These are phyloP conservation scores for Blastobotrys serpentis DNA, from an alignment of 1,139 yeast genomes.

Conservation along the genomic window DNA sequence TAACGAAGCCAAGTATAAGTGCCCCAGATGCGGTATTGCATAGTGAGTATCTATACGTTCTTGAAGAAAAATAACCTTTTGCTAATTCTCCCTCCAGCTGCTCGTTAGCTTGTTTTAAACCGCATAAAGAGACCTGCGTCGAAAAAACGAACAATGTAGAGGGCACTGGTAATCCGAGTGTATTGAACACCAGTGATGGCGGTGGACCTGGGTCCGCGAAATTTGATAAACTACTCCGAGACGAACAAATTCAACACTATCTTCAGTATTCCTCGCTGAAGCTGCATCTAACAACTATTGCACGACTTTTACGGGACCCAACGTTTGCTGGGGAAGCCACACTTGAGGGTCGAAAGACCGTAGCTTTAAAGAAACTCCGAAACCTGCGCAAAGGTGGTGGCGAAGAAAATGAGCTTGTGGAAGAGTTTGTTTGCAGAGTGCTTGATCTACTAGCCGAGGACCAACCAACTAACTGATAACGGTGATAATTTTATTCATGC, in stretches of 20 bases:
- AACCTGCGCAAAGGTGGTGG: conserved; percentile 61
- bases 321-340: conserved; percentile 45
- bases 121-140: conserved; percentile 14
- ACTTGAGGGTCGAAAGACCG: conserved; percentile 52
- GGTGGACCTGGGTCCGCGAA: conserved; percentile 10
- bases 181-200: background rate
- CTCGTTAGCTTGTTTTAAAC: conserved; percentile 16
- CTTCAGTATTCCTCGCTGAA: conserved; percentile 52
- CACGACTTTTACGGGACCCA: conserved; percentile 49
- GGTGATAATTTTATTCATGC: no score
- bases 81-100: conserved; percentile 10
- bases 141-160: background rate
- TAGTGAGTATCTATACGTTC: conserved; percentile 33
- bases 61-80: background rate
- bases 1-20: conserved; percentile 51
- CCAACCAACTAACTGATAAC: background rate
- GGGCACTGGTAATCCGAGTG: background rate
- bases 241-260: conserved; percentile 44
- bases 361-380: conserved; percentile 59
- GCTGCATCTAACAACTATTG: conserved; percentile 51
- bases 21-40: conserved; percentile 53
- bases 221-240: conserved; percentile 35
- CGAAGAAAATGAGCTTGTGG: conserved; percentile 63
- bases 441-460: conserved; percentile 20
- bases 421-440: conserved; percentile 49